Base-by-base conservation (phyloP, 202 grass and related monocot species). In the Sporobolus alterniflorus region DNA sequence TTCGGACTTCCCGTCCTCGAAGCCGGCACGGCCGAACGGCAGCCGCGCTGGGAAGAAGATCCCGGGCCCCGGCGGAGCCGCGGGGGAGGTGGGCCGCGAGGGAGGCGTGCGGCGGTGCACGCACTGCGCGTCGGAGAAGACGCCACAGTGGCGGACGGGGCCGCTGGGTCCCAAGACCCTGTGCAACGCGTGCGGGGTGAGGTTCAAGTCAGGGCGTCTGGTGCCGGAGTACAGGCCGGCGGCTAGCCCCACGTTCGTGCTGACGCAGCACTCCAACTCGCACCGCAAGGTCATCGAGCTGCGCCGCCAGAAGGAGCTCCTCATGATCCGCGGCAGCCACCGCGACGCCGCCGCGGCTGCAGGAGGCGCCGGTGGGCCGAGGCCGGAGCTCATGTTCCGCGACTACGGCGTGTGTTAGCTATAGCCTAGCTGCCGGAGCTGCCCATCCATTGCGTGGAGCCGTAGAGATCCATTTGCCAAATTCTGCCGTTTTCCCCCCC, bases 281-380 rank as follows among this genome's bases (percentile, higher is more conserved):
- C 96, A 99, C 89, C 96, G 96, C 87, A 99, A 99, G 91, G 96
- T 99, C 32, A 84, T 99, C 74, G 96, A 99, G 91, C 91, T 99
- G 51, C 91, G 96, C 63, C 96, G 96, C 44, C 96, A 99, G 88
- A 99, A 96, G 85, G 93, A 99, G 73, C 12, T 99, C 73, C 36
- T 99, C 77, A 12, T 89, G 65, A 62, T 89, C 57, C 91, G 80
- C 69, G 91, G 89, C 64, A 90, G 74, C 56, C 84, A 94, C 39
- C 81, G 89, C 20, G 75, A 84, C 24, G 69, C 90, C 1, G 80
- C 80, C 8, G 44, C 88, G 1, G 72, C 87, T 0, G 77, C 68
- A 0, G 86, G 68, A 3, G 83, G 73, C 24, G 16, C 83, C 26
- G 80, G 34, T 22, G 82, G 63, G 36, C 74, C 89, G 26, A 85